Conservation (phyloP, 768 basidiomycete species). For the Asterophora parasitica region DNA sequence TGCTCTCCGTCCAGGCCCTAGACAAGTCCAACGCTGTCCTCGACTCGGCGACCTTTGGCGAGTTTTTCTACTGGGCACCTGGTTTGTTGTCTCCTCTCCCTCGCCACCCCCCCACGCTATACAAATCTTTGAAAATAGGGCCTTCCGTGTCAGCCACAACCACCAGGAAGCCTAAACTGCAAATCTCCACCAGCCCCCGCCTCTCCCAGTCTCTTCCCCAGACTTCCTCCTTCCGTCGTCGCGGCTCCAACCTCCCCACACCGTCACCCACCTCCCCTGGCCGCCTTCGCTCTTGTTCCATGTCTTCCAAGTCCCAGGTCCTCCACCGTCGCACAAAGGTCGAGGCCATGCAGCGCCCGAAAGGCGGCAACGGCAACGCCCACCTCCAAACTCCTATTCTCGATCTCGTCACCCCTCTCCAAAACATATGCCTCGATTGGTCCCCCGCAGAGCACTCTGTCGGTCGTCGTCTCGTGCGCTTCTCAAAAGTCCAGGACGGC, state of each 20-base stretch:
- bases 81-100: conserved; percentile 26
- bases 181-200: conserved; percentile 21
- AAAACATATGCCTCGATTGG: conserved; percentile 54
- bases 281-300: conserved; percentile 21
- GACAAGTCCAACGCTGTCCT: conserved; percentile 49
- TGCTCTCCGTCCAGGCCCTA: conserved; percentile 60
- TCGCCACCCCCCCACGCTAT: conserved; percentile 6
- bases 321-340: conserved; percentile 41
- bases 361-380: conserved; percentile 34
- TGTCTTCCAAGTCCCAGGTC: conserved; percentile 23
- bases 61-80: conserved; percentile 58
- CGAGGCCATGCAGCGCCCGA: conserved; percentile 39
- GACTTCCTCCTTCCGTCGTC: conserved; percentile 31
- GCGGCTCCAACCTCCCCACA: conserved; percentile 33
- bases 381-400: conserved; percentile 54
- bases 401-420: conserved; percentile 54
- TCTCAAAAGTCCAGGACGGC: conserved; percentile 74
- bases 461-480: conserved; percentile 83
- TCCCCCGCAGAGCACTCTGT: conserved; percentile 56
- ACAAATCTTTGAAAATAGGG: conserved; percentile 10
- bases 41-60: conserved; percentile 66
- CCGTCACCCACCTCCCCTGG: conserved; percentile 39
- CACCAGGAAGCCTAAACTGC: conserved; percentile 28
- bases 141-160: conserved; percentile 7
- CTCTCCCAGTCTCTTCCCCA: conserved; percentile 1